Evolutionary conservation across 116 monocot genomes (phyloP).

Genomic region (Phalaenopsis hybrid): DNA sequence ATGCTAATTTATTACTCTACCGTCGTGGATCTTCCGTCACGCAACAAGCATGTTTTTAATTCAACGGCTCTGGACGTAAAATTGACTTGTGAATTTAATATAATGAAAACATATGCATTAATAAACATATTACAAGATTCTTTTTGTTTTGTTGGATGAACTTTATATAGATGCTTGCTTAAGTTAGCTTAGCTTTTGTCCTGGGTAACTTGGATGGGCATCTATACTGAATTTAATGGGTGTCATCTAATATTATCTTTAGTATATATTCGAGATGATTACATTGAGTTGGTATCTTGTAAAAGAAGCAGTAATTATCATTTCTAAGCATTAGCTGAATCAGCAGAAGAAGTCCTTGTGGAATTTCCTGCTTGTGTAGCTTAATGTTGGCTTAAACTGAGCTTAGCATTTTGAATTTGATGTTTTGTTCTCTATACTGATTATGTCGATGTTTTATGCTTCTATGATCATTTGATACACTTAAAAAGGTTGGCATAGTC

Average conservation of each 20-base stretch:
- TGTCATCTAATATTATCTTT: too few species aligned
- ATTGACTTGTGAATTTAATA: not conserved
- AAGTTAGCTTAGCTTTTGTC: not conserved
- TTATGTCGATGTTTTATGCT: too few species aligned
- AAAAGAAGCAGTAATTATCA: not conserved
- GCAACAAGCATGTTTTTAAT: not conserved
- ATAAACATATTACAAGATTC: not conserved
- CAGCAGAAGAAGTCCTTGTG: not conserved
- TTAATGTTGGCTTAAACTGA: not conserved
- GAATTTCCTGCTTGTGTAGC: not conserved
- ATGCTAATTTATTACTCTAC: too few species aligned
- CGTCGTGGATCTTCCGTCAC: too few species aligned
- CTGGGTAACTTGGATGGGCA: not conserved
- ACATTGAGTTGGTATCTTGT: not conserved
- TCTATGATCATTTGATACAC: not conserved
- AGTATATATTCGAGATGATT: not conserved
- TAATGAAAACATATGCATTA: not conserved
- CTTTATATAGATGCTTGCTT: not conserved
- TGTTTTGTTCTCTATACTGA: too few species aligned
- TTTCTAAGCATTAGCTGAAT: not conserved
- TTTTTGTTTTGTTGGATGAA: not conserved
- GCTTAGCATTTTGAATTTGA: not conserved
- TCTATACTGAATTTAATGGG: not conserved
- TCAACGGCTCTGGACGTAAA: not conserved
- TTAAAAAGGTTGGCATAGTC: not conserved